Base-by-base conservation (phyloP, 2,329 filamentous ascomycete species). In the Verticillium longisporum region DNA sequence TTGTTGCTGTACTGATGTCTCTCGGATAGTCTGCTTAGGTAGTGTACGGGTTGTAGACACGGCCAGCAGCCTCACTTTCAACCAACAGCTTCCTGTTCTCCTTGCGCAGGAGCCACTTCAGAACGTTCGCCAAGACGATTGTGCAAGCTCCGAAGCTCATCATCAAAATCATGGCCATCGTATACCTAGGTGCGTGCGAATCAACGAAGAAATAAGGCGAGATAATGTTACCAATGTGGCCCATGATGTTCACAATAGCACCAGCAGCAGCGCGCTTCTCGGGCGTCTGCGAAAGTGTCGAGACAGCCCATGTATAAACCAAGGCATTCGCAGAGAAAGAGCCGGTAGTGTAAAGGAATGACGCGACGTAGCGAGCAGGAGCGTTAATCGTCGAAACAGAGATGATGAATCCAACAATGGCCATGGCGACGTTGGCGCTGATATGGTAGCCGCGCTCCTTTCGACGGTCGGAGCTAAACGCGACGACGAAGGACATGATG, bases 401-500 rank as follows among this genome's bases (percentile, higher is more conserved):
- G 15, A 88, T 73, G 62, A 88, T 83, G 69, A 85, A 88, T 1
- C 83, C 80, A 0, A 72, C 72, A 1, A 87, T 74, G 1, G 81
- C 80, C 50, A 87, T 73, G 33, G 76, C 80, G 10, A 87, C 75
- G 0, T 85, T 85, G 0, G 83, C 65, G 0, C 78, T 76, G 58
- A 88, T 80, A 67, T 88, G 86, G 63, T 80, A 78, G 68, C 83
- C 87, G 9, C 85, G 79, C 65, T 88, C 85, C n/a, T 82, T 81
- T 0, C 80, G 84, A 5, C 78, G 78, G 64, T 88, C 86, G 4
- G 84, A 83, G 65, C 86, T 82, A 78, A 83, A 85, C 15, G 84
- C 80, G 37, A 87, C 86, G 6, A 77, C 61, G 63, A 85, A 83
- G 0, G 84, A 80, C 1, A 79, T 83, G 14, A 87, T 75, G 1